Evolutionary conservation across 345 rosid species (phyloP).

Genomic region (Populus tremula): DNA sequence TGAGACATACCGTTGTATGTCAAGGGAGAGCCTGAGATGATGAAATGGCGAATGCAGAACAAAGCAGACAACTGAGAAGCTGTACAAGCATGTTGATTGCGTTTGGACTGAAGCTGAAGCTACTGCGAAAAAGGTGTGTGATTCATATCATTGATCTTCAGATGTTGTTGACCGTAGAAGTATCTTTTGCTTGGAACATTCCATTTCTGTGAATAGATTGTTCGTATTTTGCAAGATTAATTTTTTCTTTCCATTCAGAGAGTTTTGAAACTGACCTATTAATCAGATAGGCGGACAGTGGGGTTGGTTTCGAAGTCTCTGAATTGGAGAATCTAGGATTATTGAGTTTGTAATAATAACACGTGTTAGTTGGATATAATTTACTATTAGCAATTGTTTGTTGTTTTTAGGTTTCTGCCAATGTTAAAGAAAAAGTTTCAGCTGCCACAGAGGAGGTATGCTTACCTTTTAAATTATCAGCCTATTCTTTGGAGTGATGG

Average conservation of each 20-base stretch:
- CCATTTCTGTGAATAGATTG: background rate
- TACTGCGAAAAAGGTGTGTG: slow-evolving; percentile 75
- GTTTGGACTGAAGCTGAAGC: slow-evolving; percentile 89
- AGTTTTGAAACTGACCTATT: background rate
- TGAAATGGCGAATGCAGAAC: slow-evolving; percentile 82
- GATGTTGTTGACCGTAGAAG: background rate
- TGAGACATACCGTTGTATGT: slow-evolving; percentile 55
- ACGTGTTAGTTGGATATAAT: background rate
- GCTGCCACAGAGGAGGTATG: slow-evolving; percentile 88
- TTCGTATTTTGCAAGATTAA: background rate
- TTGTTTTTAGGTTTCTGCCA: slow-evolving; percentile 67
- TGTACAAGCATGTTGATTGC: slow-evolving; percentile 80
- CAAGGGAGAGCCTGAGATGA: slow-evolving; percentile 68
- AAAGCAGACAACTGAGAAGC: slow-evolving; percentile 84
- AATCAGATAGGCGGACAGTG: background rate
- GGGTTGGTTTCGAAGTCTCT: background rate
- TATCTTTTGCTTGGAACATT: background rate
- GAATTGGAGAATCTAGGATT: background rate
- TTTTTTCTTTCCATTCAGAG: background rate
- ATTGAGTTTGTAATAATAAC: background rate
- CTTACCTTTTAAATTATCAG: slow-evolving; percentile 13
- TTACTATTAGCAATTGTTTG: background rate
- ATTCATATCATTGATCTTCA: background rate
- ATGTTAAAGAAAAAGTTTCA: slow-evolving; percentile 68
- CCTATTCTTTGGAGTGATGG: background rate